Conservation (phyloP, 164 flowering plant genomes). For the Santalum album region DNA sequence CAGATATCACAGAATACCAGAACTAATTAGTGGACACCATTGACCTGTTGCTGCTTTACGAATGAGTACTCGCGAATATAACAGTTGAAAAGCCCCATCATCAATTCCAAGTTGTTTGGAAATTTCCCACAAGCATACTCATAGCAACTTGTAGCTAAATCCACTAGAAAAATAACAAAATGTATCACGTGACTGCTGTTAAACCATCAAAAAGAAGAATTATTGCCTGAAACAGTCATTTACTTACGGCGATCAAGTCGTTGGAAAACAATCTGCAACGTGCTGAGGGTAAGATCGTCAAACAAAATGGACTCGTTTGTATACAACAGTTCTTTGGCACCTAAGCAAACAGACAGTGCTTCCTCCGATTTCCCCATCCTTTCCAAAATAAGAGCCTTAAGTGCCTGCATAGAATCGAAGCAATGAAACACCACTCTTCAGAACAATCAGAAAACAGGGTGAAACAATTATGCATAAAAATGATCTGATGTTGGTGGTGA, state of each 20-base stretch:
- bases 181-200: too few species aligned
- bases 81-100: slow-evolving; percentile 94
- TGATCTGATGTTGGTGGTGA: background rate
- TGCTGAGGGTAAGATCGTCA: slow-evolving; percentile 86
- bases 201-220: background rate
- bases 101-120: slow-evolving; percentile 65
- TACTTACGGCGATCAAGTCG: slow-evolving; percentile 78
- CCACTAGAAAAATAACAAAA: slow-evolving; percentile 56
- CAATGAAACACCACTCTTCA: background rate
- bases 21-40: slow-evolving; percentile 1
- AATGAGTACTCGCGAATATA: slow-evolving; percentile 85
- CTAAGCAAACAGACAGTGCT: slow-evolving; percentile 55
- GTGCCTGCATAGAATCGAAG: slow-evolving; percentile 35
- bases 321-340: slow-evolving; percentile 61
- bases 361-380: slow-evolving; percentile 87
- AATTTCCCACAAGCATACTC: slow-evolving; percentile 72
- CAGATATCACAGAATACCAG: slow-evolving; percentile 1
- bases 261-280: slow-evolving; percentile 85
- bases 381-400: slow-evolving; percentile 77
- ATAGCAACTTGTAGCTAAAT: slow-evolving; percentile 85
- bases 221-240: background rate
- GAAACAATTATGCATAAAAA: too few species aligned
- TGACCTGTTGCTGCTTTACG: slow-evolving; percentile 96
- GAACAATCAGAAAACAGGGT: background rate
- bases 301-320: slow-evolving; percentile 33